Conservation (phyloP, 2,329 filamentous ascomycete species). For the Microcyclospora pomicola region DNA sequence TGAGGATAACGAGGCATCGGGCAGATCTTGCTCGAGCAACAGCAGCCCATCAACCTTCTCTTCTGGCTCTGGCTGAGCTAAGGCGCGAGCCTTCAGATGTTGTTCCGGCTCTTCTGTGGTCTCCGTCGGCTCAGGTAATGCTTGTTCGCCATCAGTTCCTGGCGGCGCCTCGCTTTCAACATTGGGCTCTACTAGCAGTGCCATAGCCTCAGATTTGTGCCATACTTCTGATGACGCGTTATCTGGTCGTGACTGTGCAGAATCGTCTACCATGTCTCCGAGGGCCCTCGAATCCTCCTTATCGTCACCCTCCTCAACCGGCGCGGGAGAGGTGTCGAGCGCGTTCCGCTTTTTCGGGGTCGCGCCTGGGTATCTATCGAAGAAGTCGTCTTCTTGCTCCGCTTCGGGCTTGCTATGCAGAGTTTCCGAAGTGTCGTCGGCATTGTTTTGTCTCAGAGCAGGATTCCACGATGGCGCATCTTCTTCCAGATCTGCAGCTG, state of each 20-base stretch:
- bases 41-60: background rate
- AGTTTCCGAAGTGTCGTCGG: too few species aligned
- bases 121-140: slow-evolving; percentile 12
- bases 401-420: slow-evolving; percentile 7
- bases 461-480: slow-evolving; percentile 39
- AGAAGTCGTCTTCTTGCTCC: slow-evolving; percentile 23
- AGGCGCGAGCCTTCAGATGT: slow-evolving; percentile 11
- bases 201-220: background rate
- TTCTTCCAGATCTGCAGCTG: slow-evolving; percentile 2
- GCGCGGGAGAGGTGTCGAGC: slow-evolving; percentile 1
- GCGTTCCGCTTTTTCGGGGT: slow-evolving; percentile 11
- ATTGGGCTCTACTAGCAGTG: too few species aligned
- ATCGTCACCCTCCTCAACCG: slow-evolving; percentile 4
- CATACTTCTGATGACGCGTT: background rate
- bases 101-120: slow-evolving; percentile 11
- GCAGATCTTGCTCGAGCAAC: slow-evolving; percentile 2
- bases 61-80: slow-evolving; percentile 6
- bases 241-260: background rate
- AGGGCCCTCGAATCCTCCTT: slow-evolving; percentile 1
- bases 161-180: too few species aligned
- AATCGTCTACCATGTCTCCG: slow-evolving; percentile 1
- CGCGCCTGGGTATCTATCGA: slow-evolving; percentile 20
- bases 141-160: slow-evolving; percentile 10
- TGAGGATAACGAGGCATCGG: background rate
- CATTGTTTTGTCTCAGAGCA: slow-evolving; percentile 28